Conservation (phyloP, 2,329 filamentous ascomycete species). For the Neocucurbitaria cava region DNA sequence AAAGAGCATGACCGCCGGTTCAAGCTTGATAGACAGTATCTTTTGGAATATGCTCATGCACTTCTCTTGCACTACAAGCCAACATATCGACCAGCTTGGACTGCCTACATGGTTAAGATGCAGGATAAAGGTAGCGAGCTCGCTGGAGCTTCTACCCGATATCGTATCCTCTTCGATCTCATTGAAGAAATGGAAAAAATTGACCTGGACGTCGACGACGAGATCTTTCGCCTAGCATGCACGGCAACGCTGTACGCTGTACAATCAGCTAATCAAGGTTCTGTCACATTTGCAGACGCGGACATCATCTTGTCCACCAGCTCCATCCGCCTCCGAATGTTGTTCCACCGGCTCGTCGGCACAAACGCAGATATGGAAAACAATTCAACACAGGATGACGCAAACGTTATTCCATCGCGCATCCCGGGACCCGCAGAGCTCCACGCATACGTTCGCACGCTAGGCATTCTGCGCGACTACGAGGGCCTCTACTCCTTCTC, state of each 20-base stretch:
- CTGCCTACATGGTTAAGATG: conserved; percentile 33
- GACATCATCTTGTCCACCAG: conserved; percentile 22
- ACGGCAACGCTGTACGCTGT: conserved; percentile 38
- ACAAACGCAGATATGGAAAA: conserved; percentile 19
- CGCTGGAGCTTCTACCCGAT: conserved; percentile 20
- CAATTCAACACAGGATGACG: background rate
- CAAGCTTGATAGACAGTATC: conserved; percentile 28
- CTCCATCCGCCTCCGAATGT: conserved; percentile 28
- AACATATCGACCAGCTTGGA: conserved; percentile 39
- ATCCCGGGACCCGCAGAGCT: conserved; percentile 57
- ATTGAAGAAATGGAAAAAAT: conserved; percentile 34
- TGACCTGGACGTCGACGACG: conserved; percentile 44
- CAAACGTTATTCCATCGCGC: conserved; percentile 44
- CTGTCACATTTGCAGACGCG: conserved; percentile 12
- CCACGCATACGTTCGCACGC: conserved; percentile 68
- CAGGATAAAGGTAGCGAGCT: conserved; percentile 7
- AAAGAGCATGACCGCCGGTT: conserved; percentile 27
- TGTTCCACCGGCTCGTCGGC: conserved; percentile 36
- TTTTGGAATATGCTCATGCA: conserved; percentile 38
- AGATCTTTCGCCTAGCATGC: conserved; percentile 43
- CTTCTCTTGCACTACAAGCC: conserved; percentile 34
- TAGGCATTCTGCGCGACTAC: conserved; percentile 68
- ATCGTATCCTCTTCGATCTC: conserved; percentile 31
- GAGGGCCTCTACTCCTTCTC: conserved; percentile 64
- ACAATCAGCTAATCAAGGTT: conserved; percentile 22